phyloP scores from a whole-genome alignment of 805 yeast species.

The Jamesozyma hellenica region DNA sequence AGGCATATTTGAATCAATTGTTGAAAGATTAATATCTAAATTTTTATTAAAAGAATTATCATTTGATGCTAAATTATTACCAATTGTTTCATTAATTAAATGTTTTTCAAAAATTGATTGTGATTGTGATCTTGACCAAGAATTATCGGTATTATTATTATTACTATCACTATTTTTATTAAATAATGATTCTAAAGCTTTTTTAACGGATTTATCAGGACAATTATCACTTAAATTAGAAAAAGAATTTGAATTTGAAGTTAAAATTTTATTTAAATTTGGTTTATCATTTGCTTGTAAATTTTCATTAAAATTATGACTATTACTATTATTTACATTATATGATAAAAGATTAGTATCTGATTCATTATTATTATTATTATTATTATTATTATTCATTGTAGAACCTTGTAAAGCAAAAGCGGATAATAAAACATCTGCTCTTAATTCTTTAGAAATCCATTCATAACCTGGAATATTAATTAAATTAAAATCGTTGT shows the following conservation, averaged over 20 bases:
- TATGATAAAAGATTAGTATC: too few species aligned
- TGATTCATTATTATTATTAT: too few species aligned
- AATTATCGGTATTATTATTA: background rate
- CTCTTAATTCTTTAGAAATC: slow-evolving; percentile 61
- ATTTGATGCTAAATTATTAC: background rate
- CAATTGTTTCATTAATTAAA: too few species aligned
- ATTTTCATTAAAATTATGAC: background rate
- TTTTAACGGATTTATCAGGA: background rate
- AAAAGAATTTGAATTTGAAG: background rate
- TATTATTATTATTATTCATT: background rate
- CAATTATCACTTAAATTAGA: background rate
- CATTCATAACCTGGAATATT: slow-evolving; percentile 29
- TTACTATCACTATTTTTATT: background rate
- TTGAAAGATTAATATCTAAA: too few species aligned
- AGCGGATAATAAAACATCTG: slow-evolving; percentile 64
- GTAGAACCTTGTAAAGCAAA: slow-evolving; percentile 40
- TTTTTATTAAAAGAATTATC: too few species aligned
- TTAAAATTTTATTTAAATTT: too few species aligned
- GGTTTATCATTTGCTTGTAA: too few species aligned
- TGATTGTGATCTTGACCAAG: too few species aligned
- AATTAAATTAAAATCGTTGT: slow-evolving; percentile 1
- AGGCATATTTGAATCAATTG: slow-evolving; percentile 16
- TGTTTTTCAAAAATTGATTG: too few species aligned
- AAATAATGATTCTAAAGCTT: background rate
- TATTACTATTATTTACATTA: too few species aligned